Evolutionary conservation across 768 basidiomycete species (phyloP).

Genomic region (Lyophyllum shimeji): DNA sequence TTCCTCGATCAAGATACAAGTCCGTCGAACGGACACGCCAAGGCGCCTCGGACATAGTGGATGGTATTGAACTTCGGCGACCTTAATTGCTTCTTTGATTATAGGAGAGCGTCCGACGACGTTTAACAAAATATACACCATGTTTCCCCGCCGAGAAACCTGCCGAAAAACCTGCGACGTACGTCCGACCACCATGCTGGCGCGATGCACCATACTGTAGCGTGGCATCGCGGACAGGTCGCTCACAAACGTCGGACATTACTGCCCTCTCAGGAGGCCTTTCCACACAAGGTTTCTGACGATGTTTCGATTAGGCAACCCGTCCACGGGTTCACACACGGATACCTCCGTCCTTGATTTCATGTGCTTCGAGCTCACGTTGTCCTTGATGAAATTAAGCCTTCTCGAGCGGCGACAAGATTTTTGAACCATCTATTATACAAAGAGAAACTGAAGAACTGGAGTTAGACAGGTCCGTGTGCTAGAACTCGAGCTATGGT

Average conservation of each 20-base stretch:
- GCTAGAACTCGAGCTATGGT: not conserved
- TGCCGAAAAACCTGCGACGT: slow-evolving; percentile 21
- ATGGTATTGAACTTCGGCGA: slow-evolving; percentile 13
- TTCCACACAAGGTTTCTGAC: not conserved
- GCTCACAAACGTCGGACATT: not conserved
- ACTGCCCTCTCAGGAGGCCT: not conserved
- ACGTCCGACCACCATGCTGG: slow-evolving; percentile 11
- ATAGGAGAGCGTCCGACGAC: not conserved
- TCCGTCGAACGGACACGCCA: slow-evolving; percentile 18
- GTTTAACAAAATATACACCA: slow-evolving; percentile 2
- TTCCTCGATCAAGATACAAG: slow-evolving; percentile 7
- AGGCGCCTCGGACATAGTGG: slow-evolving; percentile 23
- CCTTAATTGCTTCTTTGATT: slow-evolving; percentile 31
- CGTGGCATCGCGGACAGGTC: not conserved
- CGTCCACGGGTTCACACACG: not conserved
- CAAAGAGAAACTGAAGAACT: not conserved
- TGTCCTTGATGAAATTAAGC: not conserved
- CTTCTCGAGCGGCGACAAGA: not conserved
- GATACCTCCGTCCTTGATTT: not conserved
- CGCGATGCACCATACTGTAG: not conserved
- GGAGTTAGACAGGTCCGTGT: not conserved
- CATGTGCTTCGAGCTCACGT: not conserved
- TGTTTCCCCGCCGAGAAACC: slow-evolving; percentile 10
- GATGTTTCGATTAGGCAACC: not conserved
- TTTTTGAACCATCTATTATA: not conserved